Percentiles rank a stretch among this genome's conserved stretches.
These are phyloP conservation scores for Bassia scoparia DNA, from an alignment of 148 eudicot species.

Conservation along the genomic window DNA sequence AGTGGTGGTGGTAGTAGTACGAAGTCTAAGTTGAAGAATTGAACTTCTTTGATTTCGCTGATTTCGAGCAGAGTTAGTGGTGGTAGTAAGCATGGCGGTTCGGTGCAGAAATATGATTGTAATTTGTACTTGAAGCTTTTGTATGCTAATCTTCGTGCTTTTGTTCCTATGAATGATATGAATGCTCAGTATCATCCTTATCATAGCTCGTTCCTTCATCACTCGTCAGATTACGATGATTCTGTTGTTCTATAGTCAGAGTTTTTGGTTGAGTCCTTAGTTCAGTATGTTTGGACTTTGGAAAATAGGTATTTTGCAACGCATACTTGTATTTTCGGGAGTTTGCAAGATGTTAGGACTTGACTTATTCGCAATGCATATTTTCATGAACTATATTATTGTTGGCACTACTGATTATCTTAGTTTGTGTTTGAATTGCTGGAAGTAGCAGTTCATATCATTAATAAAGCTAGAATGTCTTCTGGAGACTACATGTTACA, in stretches of 20 bases:
- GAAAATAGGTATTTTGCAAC: too few relatives aligned
- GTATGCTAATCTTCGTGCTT: slow-evolving; percentile 56
- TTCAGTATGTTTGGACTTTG: too few relatives aligned
- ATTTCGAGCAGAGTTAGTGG: slow-evolving; percentile 30
- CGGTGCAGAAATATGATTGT: slow-evolving; percentile 50
- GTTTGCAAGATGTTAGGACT: too few relatives aligned
- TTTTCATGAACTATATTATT: too few relatives aligned
- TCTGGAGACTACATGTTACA: too few relatives aligned
- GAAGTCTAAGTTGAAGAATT: slow-evolving; percentile 66
- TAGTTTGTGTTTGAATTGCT: too few relatives aligned
- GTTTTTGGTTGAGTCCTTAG: slow-evolving; percentile 57
- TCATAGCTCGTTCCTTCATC: slow-evolving; percentile 75
- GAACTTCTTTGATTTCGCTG: slow-evolving; percentile 71
- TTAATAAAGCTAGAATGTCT: too few relatives aligned
- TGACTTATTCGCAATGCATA: too few relatives aligned
- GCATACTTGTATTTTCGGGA: too few relatives aligned
- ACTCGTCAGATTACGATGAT: slow-evolving; percentile 49
- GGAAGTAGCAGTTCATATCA: too few relatives aligned
- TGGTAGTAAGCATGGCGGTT: slow-evolving; percentile 34
- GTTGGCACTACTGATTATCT: too few relatives aligned
- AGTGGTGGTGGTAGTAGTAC: slow-evolving; percentile 34
- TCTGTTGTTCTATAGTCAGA: slow-evolving; percentile 50
- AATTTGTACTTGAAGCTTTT: slow-evolving; percentile 59
- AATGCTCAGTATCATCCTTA: slow-evolving; percentile 50
- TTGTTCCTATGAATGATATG: slow-evolving; percentile 61